These are phyloP conservation scores for Paramecium caudatum DNA, from an alignment of 73 alveolate species.

Conservation along the genomic window DNA sequence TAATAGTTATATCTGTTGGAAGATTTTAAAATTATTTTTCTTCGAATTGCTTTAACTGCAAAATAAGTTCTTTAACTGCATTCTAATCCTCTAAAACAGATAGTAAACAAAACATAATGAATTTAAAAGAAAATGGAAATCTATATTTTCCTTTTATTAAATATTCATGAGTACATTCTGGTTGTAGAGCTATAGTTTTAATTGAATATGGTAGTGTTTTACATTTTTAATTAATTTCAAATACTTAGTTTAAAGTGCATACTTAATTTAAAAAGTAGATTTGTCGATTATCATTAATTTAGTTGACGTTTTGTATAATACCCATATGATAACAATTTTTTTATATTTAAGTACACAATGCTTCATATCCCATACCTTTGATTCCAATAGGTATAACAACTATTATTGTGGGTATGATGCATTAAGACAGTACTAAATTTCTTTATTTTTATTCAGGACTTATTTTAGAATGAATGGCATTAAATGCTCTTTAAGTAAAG, in stretches of 20 bases:
- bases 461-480: no score
- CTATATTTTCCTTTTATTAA: background rate
- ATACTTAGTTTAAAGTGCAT: background rate
- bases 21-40: background rate
- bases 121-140: conserved; percentile 24
- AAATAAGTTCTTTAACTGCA: background rate
- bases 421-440: background rate
- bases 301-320: background rate
- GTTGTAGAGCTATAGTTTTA: background rate
- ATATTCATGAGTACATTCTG: background rate
- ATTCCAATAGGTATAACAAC: conserved; percentile 33
- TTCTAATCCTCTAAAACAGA: conserved; percentile 24
- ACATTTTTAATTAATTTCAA: background rate
- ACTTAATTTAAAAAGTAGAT: background rate
- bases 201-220: background rate
- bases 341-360: background rate
- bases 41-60: background rate
- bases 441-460: background rate
- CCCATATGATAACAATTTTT: background rate
- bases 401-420: background rate
- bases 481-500: no score
- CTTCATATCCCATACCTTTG: conserved; percentile 30
- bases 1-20: background rate
- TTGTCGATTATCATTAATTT: background rate
- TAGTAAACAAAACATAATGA: background rate